phyloP scores from a whole-genome alignment of 371 early-diverging fungal species.

The Mortierella polycephala region DNA sequence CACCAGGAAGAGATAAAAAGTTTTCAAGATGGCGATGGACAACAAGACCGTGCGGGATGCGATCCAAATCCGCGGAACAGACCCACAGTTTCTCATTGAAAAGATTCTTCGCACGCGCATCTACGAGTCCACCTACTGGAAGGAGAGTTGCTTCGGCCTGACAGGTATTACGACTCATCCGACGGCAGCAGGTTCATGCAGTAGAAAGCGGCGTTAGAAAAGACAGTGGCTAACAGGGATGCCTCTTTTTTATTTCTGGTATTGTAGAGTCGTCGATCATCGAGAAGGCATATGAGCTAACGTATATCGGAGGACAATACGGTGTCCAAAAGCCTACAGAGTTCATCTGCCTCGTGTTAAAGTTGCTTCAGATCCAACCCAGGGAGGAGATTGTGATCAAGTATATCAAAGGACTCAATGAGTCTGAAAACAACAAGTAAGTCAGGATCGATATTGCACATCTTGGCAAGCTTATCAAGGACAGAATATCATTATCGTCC shows the following conservation, averaged over 20 bases:
- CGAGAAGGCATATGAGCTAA: conserved; percentile 87
- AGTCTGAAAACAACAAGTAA: conserved; percentile 48
- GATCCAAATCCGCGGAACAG: conserved; percentile 80
- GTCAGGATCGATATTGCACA: conserved; percentile 3
- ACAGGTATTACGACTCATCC: conserved; percentile 66
- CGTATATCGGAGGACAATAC: conserved; percentile 86
- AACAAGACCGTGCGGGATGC: conserved; percentile 79
- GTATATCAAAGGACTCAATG: conserved; percentile 65
- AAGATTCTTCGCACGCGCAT: conserved; percentile 92
- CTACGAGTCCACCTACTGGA: conserved; percentile 94
- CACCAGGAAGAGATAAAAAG: neutral
- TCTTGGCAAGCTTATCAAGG: too few relatives aligned
- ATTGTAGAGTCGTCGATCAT: conserved; percentile 85
- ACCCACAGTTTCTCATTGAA: conserved; percentile 94
- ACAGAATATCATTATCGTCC: conserved; percentile 57
- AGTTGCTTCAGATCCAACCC: conserved; percentile 92
- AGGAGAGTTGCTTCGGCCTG: conserved; percentile 94
- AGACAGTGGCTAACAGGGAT: neutral
- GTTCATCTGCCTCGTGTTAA: conserved; percentile 90
- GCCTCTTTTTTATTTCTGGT: neutral
- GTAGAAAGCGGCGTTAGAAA: neutral
- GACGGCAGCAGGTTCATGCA: too few relatives aligned
- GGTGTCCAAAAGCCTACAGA: conserved; percentile 90
- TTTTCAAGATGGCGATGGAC: conserved; percentile 61
- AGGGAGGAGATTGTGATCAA: conserved; percentile 85